Base-by-base conservation (phyloP, 2,329 filamentous ascomycete species). In the Trichoderma koningii region DNA sequence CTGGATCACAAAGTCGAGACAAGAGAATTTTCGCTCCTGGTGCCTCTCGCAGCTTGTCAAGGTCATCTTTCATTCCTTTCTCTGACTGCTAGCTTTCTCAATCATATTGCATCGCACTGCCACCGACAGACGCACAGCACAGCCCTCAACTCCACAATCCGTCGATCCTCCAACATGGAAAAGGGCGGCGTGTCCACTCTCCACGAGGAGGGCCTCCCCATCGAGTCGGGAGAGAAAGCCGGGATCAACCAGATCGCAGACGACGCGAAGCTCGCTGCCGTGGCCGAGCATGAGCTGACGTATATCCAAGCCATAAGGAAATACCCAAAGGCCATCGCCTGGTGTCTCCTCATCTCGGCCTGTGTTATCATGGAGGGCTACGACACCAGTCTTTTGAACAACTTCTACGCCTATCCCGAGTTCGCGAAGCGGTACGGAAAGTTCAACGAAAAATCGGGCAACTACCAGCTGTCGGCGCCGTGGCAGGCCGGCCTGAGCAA, bases 401-500 rank as follows among this genome's bases (percentile, higher is more conserved):
- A 75, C 66, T 77, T 79, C 65, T 79, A 75, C 60, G 76, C 72
- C 6, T 77, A 76, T 61, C 77, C 73, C 28, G 42, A 60, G 50
- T 53, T 65, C 17, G 55, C 53, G 23, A 60, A 65, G 45, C 55
- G 55, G 51, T 65, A 65, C 17, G 63, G 63, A 26, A 42, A 59
- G 21, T 65, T 61, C 5, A 66, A 67, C 1, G 66, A 69, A n/a
- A 28, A 26, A 19, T 61, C 65, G 3, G 57, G 51, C 45, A 66
- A 60, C 30, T 74, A 75, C 53, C 73, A 83, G 66, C 73, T 86
- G 28, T 74, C 79, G 0, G 78, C 80, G 0, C 68, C 77, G 1
- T 86, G 84, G 84, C 82, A 85, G 69, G 77, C 81, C 3, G 81
- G 77, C 0, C 71, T 86, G 1, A 73, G 74, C 26, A 81, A 81